These are phyloP conservation scores for Penicillium taxi DNA, from an alignment of 495 filamentous ascomycete genomes.

Conservation along the genomic window DNA sequence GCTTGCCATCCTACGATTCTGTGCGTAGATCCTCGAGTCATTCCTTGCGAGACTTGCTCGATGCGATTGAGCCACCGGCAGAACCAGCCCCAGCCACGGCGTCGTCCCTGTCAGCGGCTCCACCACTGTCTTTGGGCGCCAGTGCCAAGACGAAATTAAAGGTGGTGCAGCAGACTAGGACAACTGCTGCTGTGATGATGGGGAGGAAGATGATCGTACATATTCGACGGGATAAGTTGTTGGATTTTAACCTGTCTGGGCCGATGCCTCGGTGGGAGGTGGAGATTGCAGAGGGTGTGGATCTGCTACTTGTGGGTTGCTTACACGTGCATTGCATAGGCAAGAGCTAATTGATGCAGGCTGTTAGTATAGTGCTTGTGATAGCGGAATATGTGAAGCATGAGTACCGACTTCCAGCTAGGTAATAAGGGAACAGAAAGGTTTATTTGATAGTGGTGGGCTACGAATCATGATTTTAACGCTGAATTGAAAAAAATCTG, in stretches of 20 bases:
- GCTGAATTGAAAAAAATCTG: background rate
- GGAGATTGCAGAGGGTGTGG: constrained; percentile 20
- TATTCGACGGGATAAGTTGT: constrained; percentile 11
- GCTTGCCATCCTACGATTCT: constrained; percentile 11
- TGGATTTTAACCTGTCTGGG: constrained; percentile 9
- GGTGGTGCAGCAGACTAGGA: constrained; percentile 11
- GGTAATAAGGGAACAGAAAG: too few relatives aligned
- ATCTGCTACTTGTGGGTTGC: constrained; percentile 21
- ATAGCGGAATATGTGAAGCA: constrained; percentile 15
- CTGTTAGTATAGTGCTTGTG: constrained; percentile 18
- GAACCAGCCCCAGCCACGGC: constrained; percentile 15
- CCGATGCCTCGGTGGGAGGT: constrained; percentile 17
- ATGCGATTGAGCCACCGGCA: constrained; percentile 18
- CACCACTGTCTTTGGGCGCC: constrained; percentile 6
- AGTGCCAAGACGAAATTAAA: constrained; percentile 10
- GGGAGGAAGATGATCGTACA: constrained; percentile 16
- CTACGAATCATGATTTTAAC: background rate
- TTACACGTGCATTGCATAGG: too few relatives aligned
- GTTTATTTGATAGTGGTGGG: too few relatives aligned
- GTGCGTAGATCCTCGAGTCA: constrained; percentile 9
- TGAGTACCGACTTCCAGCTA: constrained; percentile 7
- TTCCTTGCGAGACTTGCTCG: constrained; percentile 15
- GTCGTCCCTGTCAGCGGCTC: constrained; percentile 7
- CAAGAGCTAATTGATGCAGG: constrained; percentile 7
- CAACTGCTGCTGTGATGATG: constrained; percentile 15